phyloP scores from a whole-genome alignment of 495 filamentous ascomycete genomes.

The Pseudoneurospora amorphoporcata region DNA sequence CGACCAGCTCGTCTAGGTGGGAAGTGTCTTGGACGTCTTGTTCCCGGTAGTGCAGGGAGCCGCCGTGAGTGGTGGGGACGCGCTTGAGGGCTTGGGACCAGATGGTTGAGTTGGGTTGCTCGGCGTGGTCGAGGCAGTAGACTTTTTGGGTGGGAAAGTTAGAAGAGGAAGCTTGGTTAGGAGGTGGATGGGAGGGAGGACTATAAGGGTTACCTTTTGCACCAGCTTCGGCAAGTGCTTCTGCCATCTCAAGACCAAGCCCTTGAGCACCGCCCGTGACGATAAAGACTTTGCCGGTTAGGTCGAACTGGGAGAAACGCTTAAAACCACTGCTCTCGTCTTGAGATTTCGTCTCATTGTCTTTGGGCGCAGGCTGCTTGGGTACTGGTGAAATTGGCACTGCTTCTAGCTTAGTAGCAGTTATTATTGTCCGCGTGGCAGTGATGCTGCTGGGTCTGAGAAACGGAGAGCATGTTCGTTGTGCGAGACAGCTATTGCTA shows the following conservation, averaged over 20 bases:
- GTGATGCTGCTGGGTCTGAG: background rate
- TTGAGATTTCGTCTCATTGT: background rate
- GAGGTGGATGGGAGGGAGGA: background rate
- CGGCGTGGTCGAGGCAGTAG: constrained; percentile 51
- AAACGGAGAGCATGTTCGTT: background rate
- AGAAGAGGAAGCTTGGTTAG: background rate
- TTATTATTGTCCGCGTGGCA: background rate
- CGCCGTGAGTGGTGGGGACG: constrained; percentile 38
- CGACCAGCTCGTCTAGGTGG: constrained; percentile 43
- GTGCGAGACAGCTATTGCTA: background rate
- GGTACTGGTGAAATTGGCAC: background rate
- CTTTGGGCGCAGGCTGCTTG: background rate
- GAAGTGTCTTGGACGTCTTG: constrained; percentile 54
- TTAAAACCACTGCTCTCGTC: constrained; percentile 14
- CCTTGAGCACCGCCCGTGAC: constrained; percentile 56
- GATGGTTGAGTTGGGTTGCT: constrained; percentile 32
- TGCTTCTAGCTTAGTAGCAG: background rate
- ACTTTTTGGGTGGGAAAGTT: constrained; percentile 28
- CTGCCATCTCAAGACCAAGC: constrained; percentile 54
- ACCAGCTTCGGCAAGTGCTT: constrained; percentile 61
- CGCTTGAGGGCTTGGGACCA: constrained; percentile 41
- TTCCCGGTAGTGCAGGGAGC: constrained; percentile 48
- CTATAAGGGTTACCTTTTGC: constrained; percentile 40
- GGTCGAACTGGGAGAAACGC: constrained; percentile 36
- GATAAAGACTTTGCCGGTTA: constrained; percentile 46